phyloP scores from a whole-genome alignment of 306 rosid species.

The Pachyrhizus erosus region DNA sequence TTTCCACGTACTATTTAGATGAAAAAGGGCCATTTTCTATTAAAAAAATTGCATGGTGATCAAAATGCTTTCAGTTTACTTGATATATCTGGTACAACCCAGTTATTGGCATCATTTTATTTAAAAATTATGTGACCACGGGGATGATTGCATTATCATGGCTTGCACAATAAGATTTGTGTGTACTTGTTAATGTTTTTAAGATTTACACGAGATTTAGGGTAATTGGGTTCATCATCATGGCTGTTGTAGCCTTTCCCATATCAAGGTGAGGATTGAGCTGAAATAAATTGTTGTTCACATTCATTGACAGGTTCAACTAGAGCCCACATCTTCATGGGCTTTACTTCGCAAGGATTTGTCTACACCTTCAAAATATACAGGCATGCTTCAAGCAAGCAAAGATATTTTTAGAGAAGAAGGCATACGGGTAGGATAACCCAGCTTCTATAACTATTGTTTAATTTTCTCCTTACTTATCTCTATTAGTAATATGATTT shows the following conservation, averaged over 20 bases:
- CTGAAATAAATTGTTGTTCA: constrained; percentile 34
- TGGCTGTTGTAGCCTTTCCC: constrained; percentile 30
- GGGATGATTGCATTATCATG: constrained; percentile 29
- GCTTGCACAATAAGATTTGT: constrained; percentile 25
- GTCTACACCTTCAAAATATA: constrained; percentile 80
- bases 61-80: not conserved
- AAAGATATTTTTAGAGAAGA: constrained; percentile 94
- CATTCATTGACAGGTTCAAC: constrained; percentile 76
- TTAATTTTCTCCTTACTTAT: not conserved
- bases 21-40: not conserved
- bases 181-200: constrained; percentile 7
- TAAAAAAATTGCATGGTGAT: not conserved
- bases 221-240: constrained; percentile 26
- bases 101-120: not conserved
- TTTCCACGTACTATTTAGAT: not conserved
- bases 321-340: constrained; percentile 94
- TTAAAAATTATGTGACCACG: not conserved
- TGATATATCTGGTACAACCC: not conserved
- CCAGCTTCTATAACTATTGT: constrained; percentile 32
- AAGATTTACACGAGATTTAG: constrained; percentile 25
- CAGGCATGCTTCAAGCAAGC: constrained; percentile 91
- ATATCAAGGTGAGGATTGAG: constrained; percentile 15
- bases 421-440: constrained; percentile 75
- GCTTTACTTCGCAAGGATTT: constrained; percentile 56
- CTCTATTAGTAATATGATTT: constrained; percentile 3